Evolutionary conservation across 2,329 filamentous ascomycete genomes (phyloP), one percentile per base, ranked within the genome.

Genomic region (Paracorniculantispora psalliotae): DNA sequence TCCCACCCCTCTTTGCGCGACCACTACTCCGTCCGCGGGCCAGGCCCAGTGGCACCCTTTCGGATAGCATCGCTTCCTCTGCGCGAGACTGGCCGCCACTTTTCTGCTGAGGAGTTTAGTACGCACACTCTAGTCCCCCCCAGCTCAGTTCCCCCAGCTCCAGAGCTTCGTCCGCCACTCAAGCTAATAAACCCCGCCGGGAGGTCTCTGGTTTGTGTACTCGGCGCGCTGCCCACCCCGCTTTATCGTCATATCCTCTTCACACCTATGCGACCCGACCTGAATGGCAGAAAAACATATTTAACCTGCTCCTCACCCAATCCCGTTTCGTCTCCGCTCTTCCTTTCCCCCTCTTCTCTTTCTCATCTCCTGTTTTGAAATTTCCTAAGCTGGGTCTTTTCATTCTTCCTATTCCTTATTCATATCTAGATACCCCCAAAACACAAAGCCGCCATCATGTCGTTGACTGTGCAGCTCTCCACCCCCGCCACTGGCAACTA

Each of bases 401-500:
- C 46, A 25, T 12, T 53, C 37, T 30, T 4, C 43, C 41, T 46
- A 26, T 43, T 49, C 57, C 57, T 23, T 61, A 61, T 47, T 49
- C 63, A 55, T 60, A 63, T 57, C 56, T 51, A 61, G 57, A 61
- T 67, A 67, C 67, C 67, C 62, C 51, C 61, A 60, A 59, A 53
- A 15, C n/a, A 66, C 62, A 66, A 68, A 58, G 61, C 61, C 64
- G 17, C 53, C 69, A 72, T 49, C 63, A 80, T 79, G 77, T 62
- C 73, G 73, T 68, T 86, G 67, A 80, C 79, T 59, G 75, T 81
- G 64, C 80, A 87, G 72, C 81, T 91, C 68, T 83, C 86, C 77
- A 90, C 88, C 67, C 88, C 89, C 60, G 63, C 83, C 65, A 84
- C 84, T 66, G 87, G 83, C 71, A 44, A 72, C 62, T 83, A 82